A percentile compares a stretch with the other conserved stretches of the same genome.
These are phyloP conservation scores for Gynostemma pentaphyllum DNA, from an alignment of 306 rosid species.

Conservation along the genomic window DNA sequence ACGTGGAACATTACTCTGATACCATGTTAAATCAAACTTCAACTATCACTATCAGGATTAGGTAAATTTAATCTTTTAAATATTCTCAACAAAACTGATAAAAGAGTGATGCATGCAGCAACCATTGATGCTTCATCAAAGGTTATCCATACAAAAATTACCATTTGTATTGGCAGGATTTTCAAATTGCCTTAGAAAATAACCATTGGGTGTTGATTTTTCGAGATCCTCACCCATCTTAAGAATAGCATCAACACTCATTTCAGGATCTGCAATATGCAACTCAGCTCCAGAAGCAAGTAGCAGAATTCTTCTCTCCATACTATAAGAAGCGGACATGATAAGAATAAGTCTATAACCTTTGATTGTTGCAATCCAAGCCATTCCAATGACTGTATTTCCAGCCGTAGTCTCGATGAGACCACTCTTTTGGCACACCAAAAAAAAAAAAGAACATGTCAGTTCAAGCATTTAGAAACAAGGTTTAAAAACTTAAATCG, in stretches of 20 bases:
- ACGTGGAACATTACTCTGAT: too few species aligned
- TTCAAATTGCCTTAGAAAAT: constrained; percentile 38
- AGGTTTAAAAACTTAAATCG: too few species aligned
- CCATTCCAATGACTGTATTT: constrained; percentile 75
- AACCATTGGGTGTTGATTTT: constrained; percentile 36
- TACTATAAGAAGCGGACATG: constrained; percentile 47
- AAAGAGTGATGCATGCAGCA: too few species aligned
- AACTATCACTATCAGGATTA: too few species aligned
- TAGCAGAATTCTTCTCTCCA: constrained; percentile 52
- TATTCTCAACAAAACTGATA: too few species aligned
- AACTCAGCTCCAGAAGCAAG: constrained; percentile 74
- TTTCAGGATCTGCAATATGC: constrained; percentile 48
- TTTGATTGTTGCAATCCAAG: constrained; percentile 49
- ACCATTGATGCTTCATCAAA: too few species aligned
- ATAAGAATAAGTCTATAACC: constrained; percentile 46
- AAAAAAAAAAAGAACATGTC: neutral
- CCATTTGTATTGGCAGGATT: constrained; percentile 65
- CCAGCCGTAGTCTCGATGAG: constrained; percentile 66
- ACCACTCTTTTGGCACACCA: constrained; percentile 37
- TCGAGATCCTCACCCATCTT: constrained; percentile 44
- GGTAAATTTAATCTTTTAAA: too few species aligned
- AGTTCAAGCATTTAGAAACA: constrained; percentile 18
- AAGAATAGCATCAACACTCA: constrained; percentile 30
- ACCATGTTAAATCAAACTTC: too few species aligned
- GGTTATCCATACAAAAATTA: constrained; percentile 19